A percentile compares a stretch with the other conserved stretches of the same genome.
phyloP scores from a whole-genome alignment of 371 early-diverging fungal species.

The Fennellomyces sp. region DNA sequence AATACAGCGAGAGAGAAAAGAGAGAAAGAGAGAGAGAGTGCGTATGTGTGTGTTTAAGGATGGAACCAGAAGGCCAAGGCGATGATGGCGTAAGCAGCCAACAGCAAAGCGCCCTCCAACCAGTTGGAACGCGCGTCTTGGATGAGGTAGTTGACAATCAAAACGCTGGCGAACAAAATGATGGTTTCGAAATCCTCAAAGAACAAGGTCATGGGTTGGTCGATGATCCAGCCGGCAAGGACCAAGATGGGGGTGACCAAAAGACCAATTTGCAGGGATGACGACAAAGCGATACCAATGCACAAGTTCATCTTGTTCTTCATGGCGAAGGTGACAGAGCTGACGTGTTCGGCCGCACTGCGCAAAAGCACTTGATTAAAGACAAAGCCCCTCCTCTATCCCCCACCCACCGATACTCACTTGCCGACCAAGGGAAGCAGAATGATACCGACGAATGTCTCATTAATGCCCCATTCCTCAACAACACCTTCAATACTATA shows the following conservation, averaged over 20 bases:
- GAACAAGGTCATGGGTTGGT: conserved; percentile 75
- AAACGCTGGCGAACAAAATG: conserved; percentile 80
- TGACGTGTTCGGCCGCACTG: conserved; percentile 69
- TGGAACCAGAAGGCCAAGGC: conserved; percentile 77
- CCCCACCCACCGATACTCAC: conserved; percentile 22
- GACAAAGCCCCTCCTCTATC: not conserved
- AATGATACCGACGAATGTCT: conserved; percentile 89
- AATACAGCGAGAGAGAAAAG: too few species aligned
- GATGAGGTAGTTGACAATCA: conserved; percentile 85
- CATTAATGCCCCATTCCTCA: conserved; percentile 61
- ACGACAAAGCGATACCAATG: conserved; percentile 88
- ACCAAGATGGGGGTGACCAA: conserved; percentile 88
- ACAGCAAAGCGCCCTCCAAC: conserved; percentile 83
- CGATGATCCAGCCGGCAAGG: conserved; percentile 86
- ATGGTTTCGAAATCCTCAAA: conserved; percentile 86
- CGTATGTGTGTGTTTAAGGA: conserved; percentile 9
- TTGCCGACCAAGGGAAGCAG: conserved; percentile 86
- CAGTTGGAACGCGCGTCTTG: conserved; percentile 78
- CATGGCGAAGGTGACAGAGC: conserved; percentile 83
- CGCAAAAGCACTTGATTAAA: too few species aligned
- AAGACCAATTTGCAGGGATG: conserved; percentile 89
- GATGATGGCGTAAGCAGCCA: conserved; percentile 74
- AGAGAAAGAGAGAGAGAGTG: not conserved
- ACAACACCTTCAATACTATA: conserved; percentile 79
- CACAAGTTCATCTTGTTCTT: conserved; percentile 92